phyloP scores from a whole-genome alignment of 345 rosid genomes.

The Salix viminalis region DNA sequence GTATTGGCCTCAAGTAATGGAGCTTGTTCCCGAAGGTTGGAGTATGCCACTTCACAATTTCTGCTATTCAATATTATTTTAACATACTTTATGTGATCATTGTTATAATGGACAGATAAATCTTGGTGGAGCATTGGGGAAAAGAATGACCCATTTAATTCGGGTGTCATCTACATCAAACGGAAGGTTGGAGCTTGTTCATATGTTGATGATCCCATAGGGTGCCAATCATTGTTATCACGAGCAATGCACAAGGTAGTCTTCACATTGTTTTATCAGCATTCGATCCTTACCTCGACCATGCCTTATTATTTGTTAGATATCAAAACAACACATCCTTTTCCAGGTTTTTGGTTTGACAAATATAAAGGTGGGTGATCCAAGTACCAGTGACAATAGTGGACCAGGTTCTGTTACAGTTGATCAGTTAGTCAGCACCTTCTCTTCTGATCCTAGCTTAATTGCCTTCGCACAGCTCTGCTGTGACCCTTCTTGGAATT shows the following conservation, averaged over 20 bases:
- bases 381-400: conserved; percentile 28
- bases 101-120: conserved; percentile 46
- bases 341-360: conserved; percentile 76
- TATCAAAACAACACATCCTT: conserved; percentile 3
- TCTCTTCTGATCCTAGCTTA: conserved; percentile 95
- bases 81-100: conserved; percentile 2
- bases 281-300: background rate
- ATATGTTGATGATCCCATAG: conserved; percentile 90
- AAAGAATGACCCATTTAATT: conserved; percentile 68
- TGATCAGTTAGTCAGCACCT: conserved; percentile 90
- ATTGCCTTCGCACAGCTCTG: conserved; percentile 87
- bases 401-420: conserved; percentile 54
- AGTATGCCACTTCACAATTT: conserved; percentile 15
- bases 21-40: conserved; percentile 81
- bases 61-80: conserved; percentile 11
- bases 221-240: conserved; percentile 86
- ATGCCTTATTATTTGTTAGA: conserved; percentile 8
- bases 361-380: conserved; percentile 37
- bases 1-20: conserved; percentile 88
- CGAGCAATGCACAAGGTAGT: conserved; percentile 95
- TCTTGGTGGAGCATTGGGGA: conserved; percentile 81
- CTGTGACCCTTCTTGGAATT: conserved; percentile 79
- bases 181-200: conserved; percentile 98
- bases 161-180: conserved; percentile 83
- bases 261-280: background rate